phyloP scores from a whole-genome alignment of 2,329 filamentous ascomycete species.

The Aphanocladium album region DNA sequence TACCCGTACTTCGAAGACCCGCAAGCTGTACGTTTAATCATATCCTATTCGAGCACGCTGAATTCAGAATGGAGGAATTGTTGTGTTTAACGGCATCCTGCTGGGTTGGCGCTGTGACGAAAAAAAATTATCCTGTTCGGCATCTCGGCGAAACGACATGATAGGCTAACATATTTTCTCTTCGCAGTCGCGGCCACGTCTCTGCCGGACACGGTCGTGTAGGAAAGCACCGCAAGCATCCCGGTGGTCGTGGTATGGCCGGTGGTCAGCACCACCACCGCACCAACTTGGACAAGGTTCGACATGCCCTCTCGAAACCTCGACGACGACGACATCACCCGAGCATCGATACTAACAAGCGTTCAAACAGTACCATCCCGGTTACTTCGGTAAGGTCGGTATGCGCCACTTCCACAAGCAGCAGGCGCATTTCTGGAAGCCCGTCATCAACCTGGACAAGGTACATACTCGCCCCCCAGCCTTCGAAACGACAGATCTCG shows the following conservation, averaged over 20 bases:
- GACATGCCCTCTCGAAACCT: constrained; percentile 40
- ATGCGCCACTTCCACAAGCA: constrained; percentile 97
- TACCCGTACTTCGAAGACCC: constrained; percentile 70
- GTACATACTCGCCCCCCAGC: constrained; percentile 39
- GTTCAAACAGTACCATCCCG: constrained; percentile 73
- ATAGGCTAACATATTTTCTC: constrained; percentile 26
- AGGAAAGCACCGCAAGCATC: constrained; percentile 96
- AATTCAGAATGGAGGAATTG: constrained; percentile 5
- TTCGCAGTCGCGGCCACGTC: constrained; percentile 84
- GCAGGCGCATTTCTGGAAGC: constrained; percentile 96
- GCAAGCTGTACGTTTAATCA: constrained; percentile 60
- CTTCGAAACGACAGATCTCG: constrained; percentile 4
- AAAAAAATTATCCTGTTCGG: background rate
- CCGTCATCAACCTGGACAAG: constrained; percentile 98
- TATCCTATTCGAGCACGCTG: constrained; percentile 10
- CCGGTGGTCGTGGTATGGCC: constrained; percentile 79
- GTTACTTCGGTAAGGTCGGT: constrained; percentile 98
- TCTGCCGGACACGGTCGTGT: constrained; percentile 97
- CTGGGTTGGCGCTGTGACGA: background rate
- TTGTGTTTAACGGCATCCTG: constrained; percentile 8
- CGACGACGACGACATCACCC: background rate
- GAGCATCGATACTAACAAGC: constrained; percentile 23
- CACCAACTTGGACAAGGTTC: constrained; percentile 65
- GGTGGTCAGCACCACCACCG: constrained; percentile 92
- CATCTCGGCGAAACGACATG: constrained; percentile 10